Base-by-base conservation (phyloP, 2,329 filamentous ascomycete species). In the Leptographium wingfieldii region DNA sequence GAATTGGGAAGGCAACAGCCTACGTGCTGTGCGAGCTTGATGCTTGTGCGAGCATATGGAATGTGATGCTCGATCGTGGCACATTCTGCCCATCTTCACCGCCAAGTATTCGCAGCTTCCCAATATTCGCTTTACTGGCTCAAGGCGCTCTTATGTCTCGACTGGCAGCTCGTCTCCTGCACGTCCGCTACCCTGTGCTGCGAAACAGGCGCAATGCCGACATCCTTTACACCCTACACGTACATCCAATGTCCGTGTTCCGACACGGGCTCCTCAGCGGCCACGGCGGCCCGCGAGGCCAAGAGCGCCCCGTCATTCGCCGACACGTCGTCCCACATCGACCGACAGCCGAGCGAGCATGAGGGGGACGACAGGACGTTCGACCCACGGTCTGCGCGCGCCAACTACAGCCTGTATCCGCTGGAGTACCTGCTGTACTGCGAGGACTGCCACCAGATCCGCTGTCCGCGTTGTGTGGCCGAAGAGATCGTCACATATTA, bases 401-500 rank as follows among this genome's bases (percentile, higher is more conserved):
- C 94, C 61, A 94, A 91, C 71, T 97, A 90, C 77, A 92, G 90
- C 65, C 79, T 99, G 38, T 96, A 92, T 69, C 92, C 94, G 0
- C 84, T 96, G 53, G 92, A 97, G 69, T 86, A 96, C 70, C 82
- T 99, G 31, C 81, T 97, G 49, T 99, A 95, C 76, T 99, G 94
- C 76, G 92, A 96, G 70, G 94, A 97, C 71, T 99, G 94, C 72
- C 90, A 95, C 70, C 88, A 96, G 73, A 95, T 97, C 63, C 88
- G 94, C 66, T 99, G 94, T 70, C 89, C 90, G 6, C 81, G 91
- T 74, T 99, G 94, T 69, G 88, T 95, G 59, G 83, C 86, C 55
- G 94, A 99, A 70, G 94, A 99, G 74, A 91, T 96, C 59, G 85
- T 95, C 55, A 94, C 90, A 59, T 96, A 91, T 79, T 99, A 90